These are phyloP conservation scores for Eucalyptus erythrocorys DNA, from an alignment of 345 rosid genomes.

Conservation along the genomic window DNA sequence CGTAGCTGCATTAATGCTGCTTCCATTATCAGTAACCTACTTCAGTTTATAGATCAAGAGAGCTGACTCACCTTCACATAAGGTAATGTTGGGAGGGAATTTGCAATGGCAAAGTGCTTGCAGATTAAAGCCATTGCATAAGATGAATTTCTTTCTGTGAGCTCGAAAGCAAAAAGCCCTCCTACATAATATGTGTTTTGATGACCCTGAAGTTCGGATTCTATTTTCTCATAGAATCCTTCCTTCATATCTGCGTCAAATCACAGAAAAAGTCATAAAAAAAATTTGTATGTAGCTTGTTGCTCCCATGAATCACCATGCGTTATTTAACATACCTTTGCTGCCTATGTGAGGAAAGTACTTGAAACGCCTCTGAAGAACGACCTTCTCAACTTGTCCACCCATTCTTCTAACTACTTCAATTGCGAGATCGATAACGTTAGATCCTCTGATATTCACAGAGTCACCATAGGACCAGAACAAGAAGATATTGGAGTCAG, in stretches of 20 bases:
- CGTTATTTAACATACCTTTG: conserved; percentile 29
- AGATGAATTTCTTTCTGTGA: conserved; percentile 59
- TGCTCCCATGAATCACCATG: not conserved
- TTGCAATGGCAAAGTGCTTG: conserved; percentile 46
- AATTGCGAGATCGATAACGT: conserved; percentile 26
- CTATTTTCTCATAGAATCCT: conserved; percentile 47
- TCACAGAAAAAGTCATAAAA: not conserved
- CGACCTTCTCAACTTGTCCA: conserved; percentile 28
- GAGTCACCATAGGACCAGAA: conserved; percentile 66
- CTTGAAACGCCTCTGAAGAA: conserved; percentile 45
- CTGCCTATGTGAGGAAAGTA: conserved; percentile 59
- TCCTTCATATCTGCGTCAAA: conserved; percentile 43
- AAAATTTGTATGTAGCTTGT: not conserved
- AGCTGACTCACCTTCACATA: conserved; percentile 36
- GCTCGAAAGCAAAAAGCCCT: conserved; percentile 65
- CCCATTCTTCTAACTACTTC: conserved; percentile 28
- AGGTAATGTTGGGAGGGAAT: conserved; percentile 23
- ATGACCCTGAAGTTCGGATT: conserved; percentile 49
- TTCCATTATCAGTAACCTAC: not conserved
- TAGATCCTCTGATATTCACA: conserved; percentile 20
- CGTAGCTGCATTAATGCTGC: not conserved
- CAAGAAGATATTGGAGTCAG: conserved; percentile 49
- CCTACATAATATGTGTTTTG: conserved; percentile 51
- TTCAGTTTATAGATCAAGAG: not conserved
- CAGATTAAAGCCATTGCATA: conserved; percentile 48